Evolutionary conservation across 768 basidiomycete genomes (phyloP).

Genomic region (Agrocybe chaxingu): DNA sequence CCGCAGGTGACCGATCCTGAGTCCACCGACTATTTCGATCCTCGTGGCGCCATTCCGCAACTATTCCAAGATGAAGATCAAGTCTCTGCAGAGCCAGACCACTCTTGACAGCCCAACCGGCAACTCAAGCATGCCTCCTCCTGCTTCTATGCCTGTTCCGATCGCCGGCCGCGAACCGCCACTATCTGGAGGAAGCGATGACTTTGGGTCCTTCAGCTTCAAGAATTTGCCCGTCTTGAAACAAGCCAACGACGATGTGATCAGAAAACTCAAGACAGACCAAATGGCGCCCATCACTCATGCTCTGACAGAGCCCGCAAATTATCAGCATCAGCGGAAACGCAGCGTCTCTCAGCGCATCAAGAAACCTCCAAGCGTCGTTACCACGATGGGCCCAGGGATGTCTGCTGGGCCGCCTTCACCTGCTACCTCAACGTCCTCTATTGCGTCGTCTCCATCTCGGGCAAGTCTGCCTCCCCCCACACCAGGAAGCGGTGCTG

Average conservation of each 20-base stretch:
- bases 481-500: slow-evolving; percentile 59
- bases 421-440: slow-evolving; percentile 88
- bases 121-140: slow-evolving; percentile 38
- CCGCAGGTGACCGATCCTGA: slow-evolving; percentile 94
- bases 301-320: slow-evolving; percentile 61
- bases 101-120: slow-evolving; percentile 45
- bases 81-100: slow-evolving; percentile 48
- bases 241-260: slow-evolving; percentile 97
- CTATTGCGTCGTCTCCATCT: slow-evolving; percentile 86
- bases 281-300: slow-evolving; percentile 79
- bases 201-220: slow-evolving; percentile 98
- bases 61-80: slow-evolving; percentile 89
- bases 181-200: slow-evolving; percentile 67
- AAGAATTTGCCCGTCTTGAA: slow-evolving; percentile 96
- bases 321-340: slow-evolving; percentile 60
- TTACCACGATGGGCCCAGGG: slow-evolving; percentile 67
- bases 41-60: slow-evolving; percentile 88
- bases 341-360: slow-evolving; percentile 80
- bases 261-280: slow-evolving; percentile 91
- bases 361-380: slow-evolving; percentile 79
- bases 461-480: slow-evolving; percentile 69
- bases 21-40: slow-evolving; percentile 99
- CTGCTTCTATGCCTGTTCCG: slow-evolving; percentile 36
- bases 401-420: slow-evolving; percentile 79
- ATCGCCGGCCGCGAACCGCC: slow-evolving; percentile 37